A percentile compares a stretch with the other conserved stretches of the same genome.
Conservation (phyloP, 192 early-diverging fungal species). For the Backusella morwellensis region DNA sequence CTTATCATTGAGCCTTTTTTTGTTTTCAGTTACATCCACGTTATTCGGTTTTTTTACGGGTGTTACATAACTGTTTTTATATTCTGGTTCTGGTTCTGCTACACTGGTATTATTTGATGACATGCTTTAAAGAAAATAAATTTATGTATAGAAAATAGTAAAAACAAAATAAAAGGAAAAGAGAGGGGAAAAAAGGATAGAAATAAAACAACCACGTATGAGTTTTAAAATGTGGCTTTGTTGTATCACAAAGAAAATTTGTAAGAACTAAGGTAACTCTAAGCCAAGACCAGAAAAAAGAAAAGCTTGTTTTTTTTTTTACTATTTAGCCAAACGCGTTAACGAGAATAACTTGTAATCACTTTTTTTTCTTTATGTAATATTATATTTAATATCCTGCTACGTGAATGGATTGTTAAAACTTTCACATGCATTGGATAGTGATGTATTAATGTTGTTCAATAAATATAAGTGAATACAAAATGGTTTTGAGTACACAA, state of each 20-base stretch:
- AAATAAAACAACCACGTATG: background rate
- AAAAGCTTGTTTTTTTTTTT: background rate
- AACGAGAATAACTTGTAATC: background rate
- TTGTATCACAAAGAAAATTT: slow-evolving; percentile 4
- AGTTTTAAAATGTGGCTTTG: slow-evolving; percentile 2
- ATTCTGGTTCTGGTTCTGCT: background rate
- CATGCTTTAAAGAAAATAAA: background rate
- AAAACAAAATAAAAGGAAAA: background rate
- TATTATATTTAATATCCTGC: background rate
- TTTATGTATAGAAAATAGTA: background rate
- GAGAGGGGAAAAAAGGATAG: background rate
- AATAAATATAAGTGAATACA: background rate
- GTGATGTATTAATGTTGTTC: background rate
- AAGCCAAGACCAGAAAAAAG: slow-evolving; percentile 2
- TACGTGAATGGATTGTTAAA: background rate
- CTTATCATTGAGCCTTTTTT: fast-evolving
- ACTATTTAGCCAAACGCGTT: background rate
- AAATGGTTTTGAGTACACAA: background rate
- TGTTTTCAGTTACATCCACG: too few relatives aligned
- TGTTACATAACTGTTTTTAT: background rate
- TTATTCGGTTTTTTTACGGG: background rate
- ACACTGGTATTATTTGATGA: background rate
- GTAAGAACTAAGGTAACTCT: background rate
- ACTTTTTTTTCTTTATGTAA: background rate
- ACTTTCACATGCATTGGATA: background rate